phyloP scores from a whole-genome alignment of 164 flowering plant species.

The Macadamia tetraphylla region DNA sequence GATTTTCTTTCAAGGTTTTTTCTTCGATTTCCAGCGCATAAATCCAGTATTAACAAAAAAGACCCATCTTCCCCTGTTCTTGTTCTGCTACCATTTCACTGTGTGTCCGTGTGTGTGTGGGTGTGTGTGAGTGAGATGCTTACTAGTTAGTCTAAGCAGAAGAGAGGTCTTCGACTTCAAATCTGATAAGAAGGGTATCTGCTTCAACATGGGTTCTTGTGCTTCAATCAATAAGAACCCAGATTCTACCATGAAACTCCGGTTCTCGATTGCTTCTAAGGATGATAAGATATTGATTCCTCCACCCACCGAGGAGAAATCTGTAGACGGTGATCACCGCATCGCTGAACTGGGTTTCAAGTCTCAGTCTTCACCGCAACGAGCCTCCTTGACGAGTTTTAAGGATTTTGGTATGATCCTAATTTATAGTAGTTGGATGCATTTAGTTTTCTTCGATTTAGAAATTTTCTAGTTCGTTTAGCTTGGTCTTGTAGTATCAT shows the following conservation, averaged over 20 bases:
- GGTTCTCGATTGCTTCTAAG: slow-evolving; percentile 27
- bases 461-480: too few species aligned
- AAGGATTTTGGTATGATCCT: slow-evolving; percentile 26
- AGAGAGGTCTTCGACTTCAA: slow-evolving; percentile 1
- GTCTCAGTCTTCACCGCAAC: slow-evolving; percentile 18
- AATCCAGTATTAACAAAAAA: background rate
- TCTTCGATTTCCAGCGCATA: background rate
- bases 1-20: background rate
- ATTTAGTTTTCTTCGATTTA: too few species aligned
- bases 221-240: slow-evolving; percentile 32
- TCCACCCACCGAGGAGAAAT: slow-evolving; percentile 35
- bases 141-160: too few species aligned
- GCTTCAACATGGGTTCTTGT: slow-evolving; percentile 54
- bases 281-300: slow-evolving; percentile 27
- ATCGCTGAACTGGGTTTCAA: slow-evolving; percentile 18
- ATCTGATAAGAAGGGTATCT: slow-evolving; percentile 7
- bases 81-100: background rate
- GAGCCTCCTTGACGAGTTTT: slow-evolving; percentile 9
- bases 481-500: background rate
- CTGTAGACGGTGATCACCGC: slow-evolving; percentile 17
- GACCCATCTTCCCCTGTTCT: background rate
- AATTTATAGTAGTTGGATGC: background rate
- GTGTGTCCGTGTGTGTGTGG: too few species aligned
- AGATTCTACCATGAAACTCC: slow-evolving; percentile 35
- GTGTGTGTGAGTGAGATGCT: too few species aligned